phyloP scores from a whole-genome alignment of 2,329 filamentous ascomycete genomes.

The Aspergillus flavus region DNA sequence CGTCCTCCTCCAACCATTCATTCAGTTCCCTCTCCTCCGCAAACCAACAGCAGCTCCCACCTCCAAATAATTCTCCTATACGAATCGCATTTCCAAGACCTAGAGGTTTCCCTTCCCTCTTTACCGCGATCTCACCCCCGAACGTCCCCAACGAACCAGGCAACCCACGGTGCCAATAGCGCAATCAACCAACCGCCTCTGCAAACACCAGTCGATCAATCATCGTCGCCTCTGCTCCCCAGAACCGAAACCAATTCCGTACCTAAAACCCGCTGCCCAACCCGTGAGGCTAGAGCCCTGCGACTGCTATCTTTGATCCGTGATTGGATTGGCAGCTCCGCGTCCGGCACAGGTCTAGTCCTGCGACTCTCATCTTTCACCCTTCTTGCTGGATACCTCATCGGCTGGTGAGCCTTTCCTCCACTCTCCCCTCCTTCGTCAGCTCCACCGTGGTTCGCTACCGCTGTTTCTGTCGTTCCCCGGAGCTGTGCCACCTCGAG shows the following conservation, averaged over 20 bases:
- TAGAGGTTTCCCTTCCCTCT: background rate
- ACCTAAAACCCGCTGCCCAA: constrained; percentile 36
- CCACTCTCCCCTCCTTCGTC: constrained; percentile 4
- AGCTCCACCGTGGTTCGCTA: constrained; percentile 17
- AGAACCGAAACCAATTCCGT: constrained; percentile 12
- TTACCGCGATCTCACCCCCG: background rate
- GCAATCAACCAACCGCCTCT: background rate
- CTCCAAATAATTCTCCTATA: background rate
- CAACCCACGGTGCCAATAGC: background rate
- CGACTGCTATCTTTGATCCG: constrained; percentile 15
- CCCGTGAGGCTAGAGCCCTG: constrained; percentile 40
- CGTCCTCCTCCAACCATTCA: background rate
- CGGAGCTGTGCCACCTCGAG: constrained; percentile 5
- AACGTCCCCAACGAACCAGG: background rate
- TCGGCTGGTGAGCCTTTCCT: constrained; percentile 3
- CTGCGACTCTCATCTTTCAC: constrained; percentile 10
- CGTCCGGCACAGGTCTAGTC: constrained; percentile 6
- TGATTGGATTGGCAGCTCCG: constrained; percentile 23
- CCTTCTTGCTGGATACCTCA: constrained; percentile 6
- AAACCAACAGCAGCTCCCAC: background rate
- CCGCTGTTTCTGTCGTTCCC: constrained; percentile 10
- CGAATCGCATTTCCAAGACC: background rate
- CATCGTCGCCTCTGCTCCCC: constrained; percentile 2
- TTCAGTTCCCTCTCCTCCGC: background rate
- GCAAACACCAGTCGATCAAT: constrained; percentile 5